Percentiles rank a stretch among this genome's conserved stretches.
phyloP scores from a whole-genome alignment of 768 basidiomycete species.

The Termitomyces sp. region DNA sequence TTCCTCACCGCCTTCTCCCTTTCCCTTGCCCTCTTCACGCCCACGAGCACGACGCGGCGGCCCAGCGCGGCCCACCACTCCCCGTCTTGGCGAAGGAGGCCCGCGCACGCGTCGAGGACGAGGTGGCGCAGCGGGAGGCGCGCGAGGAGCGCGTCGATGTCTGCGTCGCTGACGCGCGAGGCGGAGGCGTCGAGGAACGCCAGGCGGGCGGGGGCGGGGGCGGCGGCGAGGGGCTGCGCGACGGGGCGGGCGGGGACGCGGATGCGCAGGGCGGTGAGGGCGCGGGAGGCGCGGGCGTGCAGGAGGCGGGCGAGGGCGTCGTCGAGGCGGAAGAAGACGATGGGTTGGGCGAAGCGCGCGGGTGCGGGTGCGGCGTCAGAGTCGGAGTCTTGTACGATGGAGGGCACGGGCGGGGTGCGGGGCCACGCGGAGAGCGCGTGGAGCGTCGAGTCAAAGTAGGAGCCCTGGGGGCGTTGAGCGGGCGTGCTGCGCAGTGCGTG shows the following conservation, averaged over 20 bases:
- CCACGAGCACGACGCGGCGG: slow-evolving; percentile 50
- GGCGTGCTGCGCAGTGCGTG: too few relatives aligned
- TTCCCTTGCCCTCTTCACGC: slow-evolving; percentile 56
- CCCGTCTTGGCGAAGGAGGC: slow-evolving; percentile 41
- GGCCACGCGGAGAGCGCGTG: slow-evolving; percentile 64
- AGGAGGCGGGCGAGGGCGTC: slow-evolving; percentile 39
- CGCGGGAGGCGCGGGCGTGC: slow-evolving; percentile 40
- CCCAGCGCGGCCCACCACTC: background rate
- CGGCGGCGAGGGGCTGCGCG: slow-evolving; percentile 30
- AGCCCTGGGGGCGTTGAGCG: slow-evolving; percentile 41
- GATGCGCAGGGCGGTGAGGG: slow-evolving; percentile 55
- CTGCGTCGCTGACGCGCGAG: slow-evolving; percentile 44
- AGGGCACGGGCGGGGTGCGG: slow-evolving; percentile 32
- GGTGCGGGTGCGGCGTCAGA: slow-evolving; percentile 26
- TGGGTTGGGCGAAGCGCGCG: slow-evolving; percentile 71
- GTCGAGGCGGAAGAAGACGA: slow-evolving; percentile 78
- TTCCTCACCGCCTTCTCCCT: slow-evolving; percentile 56
- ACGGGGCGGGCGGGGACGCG: slow-evolving; percentile 68
- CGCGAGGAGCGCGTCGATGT: slow-evolving; percentile 49
- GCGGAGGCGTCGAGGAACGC: slow-evolving; percentile 72
- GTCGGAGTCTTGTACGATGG: slow-evolving; percentile 60
- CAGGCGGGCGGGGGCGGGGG: background rate
- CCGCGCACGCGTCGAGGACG: slow-evolving; percentile 62
- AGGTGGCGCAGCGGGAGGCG: slow-evolving; percentile 58
- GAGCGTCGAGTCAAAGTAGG: slow-evolving; percentile 78